Conservation (phyloP, 257 asterid species). For the Fraxinus cuspidata region DNA sequence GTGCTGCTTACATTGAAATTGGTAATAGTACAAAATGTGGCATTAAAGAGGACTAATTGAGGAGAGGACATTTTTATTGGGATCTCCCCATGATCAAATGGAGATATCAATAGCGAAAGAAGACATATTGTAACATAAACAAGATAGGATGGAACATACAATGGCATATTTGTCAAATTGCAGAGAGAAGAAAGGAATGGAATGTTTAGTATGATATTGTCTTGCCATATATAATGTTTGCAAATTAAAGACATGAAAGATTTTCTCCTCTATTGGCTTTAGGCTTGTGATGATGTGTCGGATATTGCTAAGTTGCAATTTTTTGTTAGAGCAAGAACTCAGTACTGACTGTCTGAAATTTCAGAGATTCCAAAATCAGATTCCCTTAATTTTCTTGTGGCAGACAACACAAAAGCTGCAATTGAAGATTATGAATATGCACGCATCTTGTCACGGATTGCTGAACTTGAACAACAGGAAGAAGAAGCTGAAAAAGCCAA, state of each 20-base stretch:
- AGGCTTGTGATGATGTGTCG: slow-evolving; percentile 15
- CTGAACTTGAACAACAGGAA: slow-evolving; percentile 84
- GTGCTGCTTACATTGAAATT: slow-evolving; percentile 10
- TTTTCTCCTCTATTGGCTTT: background rate
- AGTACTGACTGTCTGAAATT: slow-evolving; percentile 15
- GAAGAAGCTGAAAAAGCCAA: slow-evolving; percentile 64
- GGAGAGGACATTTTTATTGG: background rate
- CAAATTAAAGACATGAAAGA: background rate
- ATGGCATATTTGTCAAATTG: background rate
- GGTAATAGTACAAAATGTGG: background rate
- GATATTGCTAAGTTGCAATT: slow-evolving; percentile 13
- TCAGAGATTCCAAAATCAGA: slow-evolving; percentile 36
- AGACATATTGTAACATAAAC: background rate
- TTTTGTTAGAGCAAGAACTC: slow-evolving; percentile 17
- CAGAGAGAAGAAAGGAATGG: background rate
- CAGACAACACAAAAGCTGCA: slow-evolving; percentile 32
- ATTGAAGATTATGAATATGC: slow-evolving; percentile 63
- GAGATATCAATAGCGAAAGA: background rate
- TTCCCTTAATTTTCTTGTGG: slow-evolving; percentile 31
- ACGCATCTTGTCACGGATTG: slow-evolving; percentile 56
- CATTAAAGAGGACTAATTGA: background rate
- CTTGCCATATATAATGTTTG: background rate
- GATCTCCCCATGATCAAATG: background rate
- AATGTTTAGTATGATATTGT: background rate
- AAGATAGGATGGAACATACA: slow-evolving; percentile 4